These are phyloP conservation scores for Candida broadrunensis DNA, from an alignment of 805 yeast genomes.

Conservation along the genomic window DNA sequence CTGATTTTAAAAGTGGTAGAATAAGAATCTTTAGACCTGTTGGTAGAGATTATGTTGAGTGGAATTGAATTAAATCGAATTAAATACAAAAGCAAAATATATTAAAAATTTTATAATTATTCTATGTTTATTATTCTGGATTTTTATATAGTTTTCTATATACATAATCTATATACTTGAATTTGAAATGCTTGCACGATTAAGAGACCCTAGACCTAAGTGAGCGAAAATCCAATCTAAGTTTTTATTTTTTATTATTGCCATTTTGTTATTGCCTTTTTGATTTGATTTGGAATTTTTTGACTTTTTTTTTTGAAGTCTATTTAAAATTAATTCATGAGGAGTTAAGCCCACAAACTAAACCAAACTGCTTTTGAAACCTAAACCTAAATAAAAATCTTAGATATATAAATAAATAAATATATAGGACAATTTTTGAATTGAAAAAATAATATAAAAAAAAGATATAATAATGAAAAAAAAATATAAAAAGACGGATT, in stretches of 20 bases:
- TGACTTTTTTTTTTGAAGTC: background rate
- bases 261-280: background rate
- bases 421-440: too few relatives aligned
- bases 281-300: background rate
- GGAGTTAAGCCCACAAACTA: background rate
- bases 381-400: background rate
- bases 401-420: too few relatives aligned
- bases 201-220: background rate
- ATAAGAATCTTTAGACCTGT: conserved; percentile 77
- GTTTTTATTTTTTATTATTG: background rate
- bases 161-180: background rate
- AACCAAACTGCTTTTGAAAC: background rate
- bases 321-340: too few relatives aligned
- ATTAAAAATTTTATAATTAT: too few relatives aligned
- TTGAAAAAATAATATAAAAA: too few relatives aligned
- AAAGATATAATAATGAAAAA: too few relatives aligned
- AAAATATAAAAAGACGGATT: too few relatives aligned
- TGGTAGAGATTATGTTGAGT: conserved; percentile 68
- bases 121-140: too few relatives aligned
- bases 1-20: conserved; percentile 76
- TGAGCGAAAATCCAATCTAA: background rate
- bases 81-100: too few relatives aligned
- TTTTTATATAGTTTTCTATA: background rate
- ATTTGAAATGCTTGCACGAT: conserved; percentile 15
- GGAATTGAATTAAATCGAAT: conserved; percentile 41